These are phyloP conservation scores for Choiromyces venosus DNA, from an alignment of 495 filamentous ascomycete species.

Conservation along the genomic window DNA sequence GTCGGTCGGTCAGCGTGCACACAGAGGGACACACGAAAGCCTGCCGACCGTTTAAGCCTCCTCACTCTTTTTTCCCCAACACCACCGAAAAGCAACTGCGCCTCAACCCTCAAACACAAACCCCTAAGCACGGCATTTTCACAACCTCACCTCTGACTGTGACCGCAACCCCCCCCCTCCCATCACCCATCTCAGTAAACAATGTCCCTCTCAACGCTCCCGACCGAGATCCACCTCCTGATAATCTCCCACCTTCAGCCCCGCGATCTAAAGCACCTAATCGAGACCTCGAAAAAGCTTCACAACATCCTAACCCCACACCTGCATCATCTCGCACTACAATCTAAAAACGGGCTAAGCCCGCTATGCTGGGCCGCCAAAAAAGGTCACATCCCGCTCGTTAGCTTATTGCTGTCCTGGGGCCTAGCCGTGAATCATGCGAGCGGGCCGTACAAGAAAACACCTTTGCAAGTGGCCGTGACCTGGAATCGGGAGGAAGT, in stretches of 20 bases:
- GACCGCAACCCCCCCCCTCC: not conserved
- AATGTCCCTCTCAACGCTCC: not conserved
- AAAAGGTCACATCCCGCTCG: not conserved
- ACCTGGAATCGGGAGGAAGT: not conserved
- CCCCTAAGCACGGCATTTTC: not conserved
- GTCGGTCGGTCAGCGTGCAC: not conserved
- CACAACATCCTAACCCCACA: conserved; percentile 1
- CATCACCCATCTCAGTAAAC: not conserved
- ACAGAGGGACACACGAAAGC: not conserved
- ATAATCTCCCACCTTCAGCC: not conserved
- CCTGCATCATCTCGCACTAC: not conserved
- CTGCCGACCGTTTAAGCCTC: not conserved
- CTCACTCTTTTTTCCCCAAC: not conserved
- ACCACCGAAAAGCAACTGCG: not conserved
- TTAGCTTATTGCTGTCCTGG: not conserved
- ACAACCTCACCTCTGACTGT: not conserved
- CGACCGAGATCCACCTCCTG: not conserved
- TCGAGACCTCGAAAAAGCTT: not conserved
- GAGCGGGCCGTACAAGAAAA: not conserved
- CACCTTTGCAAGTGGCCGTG: not conserved
- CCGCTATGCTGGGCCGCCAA: conserved; percentile 1
- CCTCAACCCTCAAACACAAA: not conserved
- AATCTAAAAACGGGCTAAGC: not conserved
- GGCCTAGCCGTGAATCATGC: not conserved
- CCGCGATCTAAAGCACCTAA: not conserved